These are phyloP conservation scores for Syzygium aromaticum DNA, from an alignment of 345 rosid species.

Conservation along the genomic window DNA sequence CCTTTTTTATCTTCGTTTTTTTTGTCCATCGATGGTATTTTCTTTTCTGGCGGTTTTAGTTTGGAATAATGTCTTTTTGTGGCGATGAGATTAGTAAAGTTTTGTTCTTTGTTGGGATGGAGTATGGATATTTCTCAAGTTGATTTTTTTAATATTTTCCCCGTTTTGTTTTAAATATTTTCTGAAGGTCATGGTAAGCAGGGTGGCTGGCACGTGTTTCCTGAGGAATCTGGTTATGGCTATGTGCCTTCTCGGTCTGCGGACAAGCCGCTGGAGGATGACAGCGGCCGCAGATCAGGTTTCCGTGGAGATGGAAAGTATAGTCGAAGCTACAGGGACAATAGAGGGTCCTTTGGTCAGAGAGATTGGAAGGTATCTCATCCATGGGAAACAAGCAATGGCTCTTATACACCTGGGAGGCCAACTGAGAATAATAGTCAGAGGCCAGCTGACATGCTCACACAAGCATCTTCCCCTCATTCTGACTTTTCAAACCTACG, in stretches of 20 bases:
- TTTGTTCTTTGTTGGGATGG: not conserved
- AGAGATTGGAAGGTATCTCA: constrained; percentile 58
- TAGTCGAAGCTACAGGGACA: constrained; percentile 53
- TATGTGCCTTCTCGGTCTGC: constrained; percentile 41
- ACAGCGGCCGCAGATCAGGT: constrained; percentile 34
- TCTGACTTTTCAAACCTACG: constrained; percentile 37
- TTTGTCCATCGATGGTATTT: not conserved
- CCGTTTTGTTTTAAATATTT: constrained; percentile 21
- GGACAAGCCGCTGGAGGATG: constrained; percentile 55
- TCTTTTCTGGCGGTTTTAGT: not conserved
- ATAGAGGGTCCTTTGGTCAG: constrained; percentile 48
- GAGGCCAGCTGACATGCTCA: constrained; percentile 37
- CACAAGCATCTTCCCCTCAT: constrained; percentile 30
- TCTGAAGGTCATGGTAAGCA: constrained; percentile 88
- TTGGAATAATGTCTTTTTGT: not conserved
- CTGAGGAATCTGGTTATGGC: constrained; percentile 60
- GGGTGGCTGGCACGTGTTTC: constrained; percentile 64
- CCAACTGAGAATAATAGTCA: constrained; percentile 46
- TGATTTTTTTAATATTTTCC: constrained; percentile 12
- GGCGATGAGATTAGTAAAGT: not conserved
- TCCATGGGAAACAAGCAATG: constrained; percentile 62
- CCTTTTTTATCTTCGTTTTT: not conserved
- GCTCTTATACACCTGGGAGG: constrained; percentile 47
- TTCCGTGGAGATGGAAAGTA: constrained; percentile 68
- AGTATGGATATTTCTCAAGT: constrained; percentile 11